Evolutionary conservation across 2,329 filamentous ascomycete species (phyloP), one percentile per base, ranked within the genome.

Genomic region (Aotearoamyces nothofagi): DNA sequence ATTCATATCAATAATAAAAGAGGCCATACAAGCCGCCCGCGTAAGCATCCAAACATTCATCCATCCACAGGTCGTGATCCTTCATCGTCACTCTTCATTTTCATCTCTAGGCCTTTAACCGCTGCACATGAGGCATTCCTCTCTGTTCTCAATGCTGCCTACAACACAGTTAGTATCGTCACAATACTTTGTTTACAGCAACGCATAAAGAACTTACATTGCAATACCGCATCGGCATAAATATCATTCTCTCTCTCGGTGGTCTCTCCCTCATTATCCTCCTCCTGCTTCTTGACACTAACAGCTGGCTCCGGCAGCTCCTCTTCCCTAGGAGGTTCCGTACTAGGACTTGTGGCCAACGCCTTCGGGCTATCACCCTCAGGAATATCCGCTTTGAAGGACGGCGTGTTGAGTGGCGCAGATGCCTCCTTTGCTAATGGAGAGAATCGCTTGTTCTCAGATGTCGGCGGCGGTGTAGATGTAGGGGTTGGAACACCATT

Each of bases 141-240:
- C 90, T 43, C 78, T 83, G 63, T 96, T 94, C 52, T 96, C 86
- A 54, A 98, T 96, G 59, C 86, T 94, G 65, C 74, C 74, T 79
- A 34, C 45, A 24, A 29, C 26, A 22, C 16, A 15, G 10, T 45
- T 43, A 50, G 63, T 47, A 57, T n/a, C n/a, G n/a, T n/a, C n/a
- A n/a, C n/a, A n/a, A n/a, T n/a, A n/a, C n/a, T n/a, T n/a, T n/a
- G n/a, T n/a, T n/a, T n/a, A n/a, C n/a, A n/a, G n/a, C n/a, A n/a
- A n/a, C n/a, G n/a, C n/a, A n/a, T n/a, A n/a, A 10, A 14, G 26
- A 31, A 65, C 73, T 74, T 62, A 77, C 90, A 98, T 45, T 76
- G 72, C 51, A 98, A 62, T 10, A 81, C 86, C 33, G 86, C 82
- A 43, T 96, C 81, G 1, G 87, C 87, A 56, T 93, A 98, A 44